These are phyloP conservation scores for Fusarium subglutinans DNA, from an alignment of 2,329 filamentous ascomycete genomes.

Conservation along the genomic window DNA sequence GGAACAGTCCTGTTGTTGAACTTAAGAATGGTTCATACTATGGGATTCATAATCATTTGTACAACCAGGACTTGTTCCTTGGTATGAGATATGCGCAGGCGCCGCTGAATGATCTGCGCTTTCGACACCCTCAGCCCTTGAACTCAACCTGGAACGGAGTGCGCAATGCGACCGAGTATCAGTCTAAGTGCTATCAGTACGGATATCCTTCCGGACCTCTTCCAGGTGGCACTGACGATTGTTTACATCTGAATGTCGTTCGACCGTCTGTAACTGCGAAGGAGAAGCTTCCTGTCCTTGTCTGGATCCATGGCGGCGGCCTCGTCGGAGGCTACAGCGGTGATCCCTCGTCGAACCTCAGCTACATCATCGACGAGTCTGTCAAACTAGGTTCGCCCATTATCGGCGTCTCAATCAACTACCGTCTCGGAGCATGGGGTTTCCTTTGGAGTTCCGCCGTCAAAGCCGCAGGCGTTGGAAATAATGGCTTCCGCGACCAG, in stretches of 20 bases:
- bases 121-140: constrained; percentile 15
- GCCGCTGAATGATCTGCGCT: constrained; percentile 21
- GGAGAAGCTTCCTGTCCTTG: constrained; percentile 16
- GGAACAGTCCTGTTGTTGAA: neutral
- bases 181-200: constrained; percentile 26
- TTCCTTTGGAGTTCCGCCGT: constrained; percentile 21
- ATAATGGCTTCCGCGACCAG: constrained; percentile 30
- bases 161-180: constrained; percentile 24
- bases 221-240: constrained; percentile 20
- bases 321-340: constrained; percentile 19
- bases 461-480: constrained; percentile 1
- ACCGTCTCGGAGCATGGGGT: constrained; percentile 28
- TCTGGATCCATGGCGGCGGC: constrained; percentile 31
- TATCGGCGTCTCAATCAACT: constrained; percentile 28
- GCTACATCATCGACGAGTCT: constrained; percentile 20
- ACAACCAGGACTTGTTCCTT: constrained; percentile 27
- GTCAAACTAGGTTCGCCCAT: constrained; percentile 24
- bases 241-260: constrained; percentile 25
- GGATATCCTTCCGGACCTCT: constrained; percentile 12
- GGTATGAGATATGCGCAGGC: constrained; percentile 30
- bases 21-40: constrained; percentile 30
- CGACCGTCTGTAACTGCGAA: neutral
- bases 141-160: constrained; percentile 19
- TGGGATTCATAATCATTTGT: neutral
- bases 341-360: neutral